Evolutionary conservation across 129 eudicot species (phyloP).

Genomic region (Erigeron canadensis): DNA sequence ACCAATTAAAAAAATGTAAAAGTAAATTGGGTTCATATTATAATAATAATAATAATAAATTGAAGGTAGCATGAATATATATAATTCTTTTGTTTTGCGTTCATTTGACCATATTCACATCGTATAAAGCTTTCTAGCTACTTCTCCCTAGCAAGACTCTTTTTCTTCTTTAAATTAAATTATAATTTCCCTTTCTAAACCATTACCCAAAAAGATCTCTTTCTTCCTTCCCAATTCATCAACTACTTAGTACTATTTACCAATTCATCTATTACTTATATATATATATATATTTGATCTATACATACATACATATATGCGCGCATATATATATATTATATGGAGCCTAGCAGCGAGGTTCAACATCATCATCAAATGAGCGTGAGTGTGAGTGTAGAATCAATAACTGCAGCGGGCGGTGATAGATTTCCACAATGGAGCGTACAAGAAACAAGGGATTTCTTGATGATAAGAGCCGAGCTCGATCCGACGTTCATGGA

Average conservation of each 20-base stretch:
- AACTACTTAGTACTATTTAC: neutral
- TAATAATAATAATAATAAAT: neutral
- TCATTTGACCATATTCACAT: conserved; percentile 38
- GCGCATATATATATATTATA: too few species aligned
- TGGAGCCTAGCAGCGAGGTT: too few species aligned
- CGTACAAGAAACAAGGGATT: conserved; percentile 75
- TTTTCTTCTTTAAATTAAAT: conserved; percentile 16
- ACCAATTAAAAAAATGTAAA: neutral
- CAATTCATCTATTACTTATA: too few species aligned
- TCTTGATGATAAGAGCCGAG: conserved; percentile 66
- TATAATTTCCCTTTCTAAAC: conserved; percentile 21
- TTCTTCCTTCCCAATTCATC: conserved; percentile 28
- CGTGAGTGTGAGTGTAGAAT: conserved; percentile 33
- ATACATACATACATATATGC: too few species aligned
- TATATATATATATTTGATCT: too few species aligned
- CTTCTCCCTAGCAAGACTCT: conserved; percentile 20
- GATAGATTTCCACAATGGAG: conserved; percentile 95
- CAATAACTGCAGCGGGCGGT: conserved; percentile 26
- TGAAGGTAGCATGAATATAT: conserved; percentile 10
- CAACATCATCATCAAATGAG: conserved; percentile 33
- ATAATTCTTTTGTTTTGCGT: conserved; percentile 6
- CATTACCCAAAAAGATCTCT: conserved; percentile 25
- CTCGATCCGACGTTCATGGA: conserved; percentile 78
- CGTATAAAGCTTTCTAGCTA: conserved; percentile 25
- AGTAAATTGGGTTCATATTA: conserved; percentile 17